These are phyloP conservation scores for Gossypium trilobum DNA, from an alignment of 441 rosid species.

Conservation along the genomic window DNA sequence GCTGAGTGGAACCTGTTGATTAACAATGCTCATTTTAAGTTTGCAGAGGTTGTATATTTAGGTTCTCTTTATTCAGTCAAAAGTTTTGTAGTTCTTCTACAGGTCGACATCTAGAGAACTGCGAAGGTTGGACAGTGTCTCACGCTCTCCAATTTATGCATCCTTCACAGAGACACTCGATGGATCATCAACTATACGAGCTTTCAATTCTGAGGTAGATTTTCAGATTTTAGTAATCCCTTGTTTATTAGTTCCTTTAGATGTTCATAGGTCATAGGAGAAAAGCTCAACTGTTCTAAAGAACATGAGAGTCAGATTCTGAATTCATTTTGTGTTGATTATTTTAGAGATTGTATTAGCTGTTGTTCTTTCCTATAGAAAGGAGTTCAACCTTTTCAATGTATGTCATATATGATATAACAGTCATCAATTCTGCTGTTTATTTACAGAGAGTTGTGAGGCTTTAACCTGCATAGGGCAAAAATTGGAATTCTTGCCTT, in stretches of 20 bases:
- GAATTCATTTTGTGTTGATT: not conserved
- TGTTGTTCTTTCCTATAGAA: not conserved
- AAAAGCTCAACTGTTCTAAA: not conserved
- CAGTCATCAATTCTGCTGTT: not conserved
- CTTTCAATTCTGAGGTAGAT: slow-evolving; percentile 67
- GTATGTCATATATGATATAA: not conserved
- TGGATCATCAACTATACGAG: slow-evolving; percentile 89
- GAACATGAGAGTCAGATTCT: not conserved
- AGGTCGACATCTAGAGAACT: slow-evolving; percentile 95
- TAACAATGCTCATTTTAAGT: not conserved
- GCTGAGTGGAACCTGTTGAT: not conserved
- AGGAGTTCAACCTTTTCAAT: not conserved
- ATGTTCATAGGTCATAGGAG: not conserved
- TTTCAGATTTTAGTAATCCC: not conserved
- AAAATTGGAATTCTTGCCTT: not conserved
- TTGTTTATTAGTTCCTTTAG: not conserved
- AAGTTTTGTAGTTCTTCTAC: slow-evolving; percentile 72
- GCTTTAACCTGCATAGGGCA: not conserved
- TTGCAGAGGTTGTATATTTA: not conserved
- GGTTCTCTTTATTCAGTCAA: slow-evolving; percentile 22
- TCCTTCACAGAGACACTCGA: slow-evolving; percentile 85
- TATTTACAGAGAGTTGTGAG: not conserved
- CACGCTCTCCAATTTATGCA: slow-evolving; percentile 88
- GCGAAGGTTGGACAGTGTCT: slow-evolving; percentile 86
- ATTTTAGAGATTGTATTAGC: not conserved